phyloP scores from a whole-genome alignment of 257 asterid species.

The Linaria vulgaris region DNA sequence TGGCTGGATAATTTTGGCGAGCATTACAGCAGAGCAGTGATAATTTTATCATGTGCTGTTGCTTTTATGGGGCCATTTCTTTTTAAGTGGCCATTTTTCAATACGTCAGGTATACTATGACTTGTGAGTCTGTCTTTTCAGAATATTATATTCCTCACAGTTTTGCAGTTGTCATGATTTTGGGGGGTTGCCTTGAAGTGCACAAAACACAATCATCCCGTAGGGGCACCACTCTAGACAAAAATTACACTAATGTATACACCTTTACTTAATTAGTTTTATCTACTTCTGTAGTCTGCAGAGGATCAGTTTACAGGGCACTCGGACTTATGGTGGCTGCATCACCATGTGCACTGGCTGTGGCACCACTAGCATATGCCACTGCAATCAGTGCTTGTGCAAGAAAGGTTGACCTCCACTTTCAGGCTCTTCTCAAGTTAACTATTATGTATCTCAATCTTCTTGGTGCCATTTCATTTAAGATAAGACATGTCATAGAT shows the following conservation, averaged over 20 bases:
- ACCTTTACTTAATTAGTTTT: slow-evolving; percentile 21
- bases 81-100: slow-evolving; percentile 88
- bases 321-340: slow-evolving; percentile 99
- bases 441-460: not conserved
- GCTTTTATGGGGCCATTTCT: slow-evolving; percentile 89
- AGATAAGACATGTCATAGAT: slow-evolving; percentile 5
- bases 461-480: not conserved
- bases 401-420: slow-evolving; percentile 58
- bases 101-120: slow-evolving; percentile 93
- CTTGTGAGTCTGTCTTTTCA: slow-evolving; percentile 21
- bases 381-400: slow-evolving; percentile 99
- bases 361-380: slow-evolving; percentile 92
- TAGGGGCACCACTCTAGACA: not conserved
- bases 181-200: not conserved
- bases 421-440: slow-evolving; percentile 7
- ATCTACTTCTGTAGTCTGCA: slow-evolving; percentile 61
- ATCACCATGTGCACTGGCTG: slow-evolving; percentile 99
- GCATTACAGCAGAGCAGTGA: slow-evolving; percentile 85
- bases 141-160: not conserved
- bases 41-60: slow-evolving; percentile 64
- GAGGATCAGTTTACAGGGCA: slow-evolving; percentile 97
- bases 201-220: not conserved
- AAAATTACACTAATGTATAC: not conserved
- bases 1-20: slow-evolving; percentile 98
- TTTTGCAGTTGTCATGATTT: slow-evolving; percentile 8